Base-by-base conservation (phyloP, 305 asterid genomes). In the Striga hermonthica region DNA sequence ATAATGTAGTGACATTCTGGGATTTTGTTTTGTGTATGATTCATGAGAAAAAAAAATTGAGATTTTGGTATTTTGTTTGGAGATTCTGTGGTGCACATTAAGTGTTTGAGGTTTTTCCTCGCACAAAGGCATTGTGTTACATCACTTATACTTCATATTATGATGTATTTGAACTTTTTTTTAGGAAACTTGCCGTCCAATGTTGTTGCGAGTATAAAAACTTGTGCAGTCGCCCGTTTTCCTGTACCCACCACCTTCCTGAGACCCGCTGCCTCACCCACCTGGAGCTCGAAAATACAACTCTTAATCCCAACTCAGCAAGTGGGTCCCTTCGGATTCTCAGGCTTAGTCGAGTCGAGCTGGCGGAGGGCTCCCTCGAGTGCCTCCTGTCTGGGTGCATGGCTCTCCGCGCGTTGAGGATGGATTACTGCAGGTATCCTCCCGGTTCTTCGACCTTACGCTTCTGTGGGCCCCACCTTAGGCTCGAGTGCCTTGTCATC, bases 351-450 rank as follows among this genome's bases (percentile, higher is more conserved):
- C 2, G 6, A 5, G 54, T 10, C 22, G 2, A 4, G 6, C 4
- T 44, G 11, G 9, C 0, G 10, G 40, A 52, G 4, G 66, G 56
- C 45, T 36, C 50, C 3, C 3, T 62, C 0, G 56, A 44, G 9
- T 62, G 55, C 55, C 43, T 62, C 45, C 44, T 62, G 22, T 62
- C 66, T 15, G 44, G 44, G 4, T 62, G 66, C 31, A 9, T 9
- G 55, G 11, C 2, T 1, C 66, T 62, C 5, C 15, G 3, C 7
- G 43, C 41, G 8, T 7, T 62, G 54, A 9, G 9, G 9, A 62
- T 62, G 10, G 4, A 10, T 5, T 0, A 2, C 28, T 43, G 56
- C 11, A 0, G 28, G 0, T 62, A 13, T 11, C 36, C 65, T 15
- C 28, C 39, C 3, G 0, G 8, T 3, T 39, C 0, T 39, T 39